Conservation (phyloP, 2,329 filamentous ascomycete genomes). For the Stagonosporopsis rhizophila region DNA sequence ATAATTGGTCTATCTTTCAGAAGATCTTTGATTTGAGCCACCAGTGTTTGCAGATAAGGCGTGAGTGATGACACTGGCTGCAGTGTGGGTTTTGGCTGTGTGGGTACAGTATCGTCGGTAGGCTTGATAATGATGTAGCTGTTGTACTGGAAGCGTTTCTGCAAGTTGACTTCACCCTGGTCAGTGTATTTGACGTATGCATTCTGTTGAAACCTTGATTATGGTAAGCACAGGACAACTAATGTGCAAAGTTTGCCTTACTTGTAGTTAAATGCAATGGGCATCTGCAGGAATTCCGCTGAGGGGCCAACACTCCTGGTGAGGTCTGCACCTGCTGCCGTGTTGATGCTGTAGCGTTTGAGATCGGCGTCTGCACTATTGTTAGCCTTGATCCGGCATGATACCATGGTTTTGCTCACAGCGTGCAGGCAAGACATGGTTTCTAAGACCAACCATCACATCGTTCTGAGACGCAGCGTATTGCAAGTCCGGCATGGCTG, state of each 20-base stretch:
- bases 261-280: conserved; percentile 72
- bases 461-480: conserved; percentile 72
- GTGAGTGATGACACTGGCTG: conserved; percentile 59
- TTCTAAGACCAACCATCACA: conserved; percentile 74
- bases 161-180: conserved; percentile 44
- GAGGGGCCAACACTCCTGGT: conserved; percentile 78
- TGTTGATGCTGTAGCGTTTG: conserved; percentile 65
- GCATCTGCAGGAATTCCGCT: conserved; percentile 76
- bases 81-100: conserved; percentile 64
- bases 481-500: conserved; percentile 83
- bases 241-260: conserved; percentile 33
- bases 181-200: conserved; percentile 70
- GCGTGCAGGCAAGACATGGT: conserved; percentile 74
- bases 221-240: not conserved
- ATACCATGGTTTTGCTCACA: conserved; percentile 57
- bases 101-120: conserved; percentile 68
- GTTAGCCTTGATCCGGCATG: not conserved
- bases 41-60: conserved; percentile 67
- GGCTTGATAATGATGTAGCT: conserved; percentile 63
- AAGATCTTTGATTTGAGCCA: conserved; percentile 68
- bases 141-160: conserved; percentile 34
- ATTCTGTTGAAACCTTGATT: conserved; percentile 79
- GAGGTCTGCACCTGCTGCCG: conserved; percentile 59
- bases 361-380: conserved; percentile 59
- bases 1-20: conserved; percentile 81